A percentile compares a stretch with the other conserved stretches of the same genome.
These are phyloP conservation scores for Cladophialophora bantiana DNA, from an alignment of 2,329 filamentous ascomycete genomes.

Conservation along the genomic window DNA sequence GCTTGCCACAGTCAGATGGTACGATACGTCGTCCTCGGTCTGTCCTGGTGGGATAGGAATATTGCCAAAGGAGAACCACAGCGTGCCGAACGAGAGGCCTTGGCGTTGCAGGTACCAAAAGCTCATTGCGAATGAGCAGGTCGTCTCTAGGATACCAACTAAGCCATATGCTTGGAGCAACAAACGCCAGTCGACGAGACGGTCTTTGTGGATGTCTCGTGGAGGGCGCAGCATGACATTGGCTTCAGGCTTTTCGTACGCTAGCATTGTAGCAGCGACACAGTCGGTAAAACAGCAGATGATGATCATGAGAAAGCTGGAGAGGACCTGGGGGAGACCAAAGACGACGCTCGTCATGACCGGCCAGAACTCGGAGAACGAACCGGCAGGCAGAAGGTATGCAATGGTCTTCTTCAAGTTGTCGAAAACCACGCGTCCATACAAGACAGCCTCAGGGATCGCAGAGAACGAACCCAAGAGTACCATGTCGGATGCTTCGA, in stretches of 20 bases:
- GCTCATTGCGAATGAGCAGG: constrained; percentile 68
- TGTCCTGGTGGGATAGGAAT: constrained; percentile 43
- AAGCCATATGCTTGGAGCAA: constrained; percentile 76
- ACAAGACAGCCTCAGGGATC: constrained; percentile 74
- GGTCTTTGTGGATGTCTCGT: constrained; percentile 71
- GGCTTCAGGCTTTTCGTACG: constrained; percentile 78
- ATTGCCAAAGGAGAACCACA: constrained; percentile 73
- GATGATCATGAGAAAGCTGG: constrained; percentile 70
- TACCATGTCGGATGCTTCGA: constrained; percentile 69
- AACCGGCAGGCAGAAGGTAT: constrained; percentile 76
- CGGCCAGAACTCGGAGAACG: constrained; percentile 74
- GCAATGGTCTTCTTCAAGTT: constrained; percentile 79
- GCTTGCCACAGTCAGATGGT: constrained; percentile 68
- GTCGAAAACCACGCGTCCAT: constrained; percentile 78
- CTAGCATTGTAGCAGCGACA: constrained; percentile 73
- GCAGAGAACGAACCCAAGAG: constrained; percentile 73
- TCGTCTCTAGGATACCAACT: constrained; percentile 69
- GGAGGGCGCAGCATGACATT: constrained; percentile 75
- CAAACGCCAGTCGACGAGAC: constrained; percentile 75
- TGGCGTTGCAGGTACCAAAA: constrained; percentile 69
- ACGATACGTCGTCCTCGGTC: constrained; percentile 61
- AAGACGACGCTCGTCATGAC: constrained; percentile 76
- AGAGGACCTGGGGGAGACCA: constrained; percentile 75
- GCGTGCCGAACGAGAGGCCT: constrained; percentile 68
- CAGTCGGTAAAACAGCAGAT: constrained; percentile 76